phyloP scores from a whole-genome alignment of 2,329 filamentous ascomycete genomes.

The Xylariaceae sp. region DNA sequence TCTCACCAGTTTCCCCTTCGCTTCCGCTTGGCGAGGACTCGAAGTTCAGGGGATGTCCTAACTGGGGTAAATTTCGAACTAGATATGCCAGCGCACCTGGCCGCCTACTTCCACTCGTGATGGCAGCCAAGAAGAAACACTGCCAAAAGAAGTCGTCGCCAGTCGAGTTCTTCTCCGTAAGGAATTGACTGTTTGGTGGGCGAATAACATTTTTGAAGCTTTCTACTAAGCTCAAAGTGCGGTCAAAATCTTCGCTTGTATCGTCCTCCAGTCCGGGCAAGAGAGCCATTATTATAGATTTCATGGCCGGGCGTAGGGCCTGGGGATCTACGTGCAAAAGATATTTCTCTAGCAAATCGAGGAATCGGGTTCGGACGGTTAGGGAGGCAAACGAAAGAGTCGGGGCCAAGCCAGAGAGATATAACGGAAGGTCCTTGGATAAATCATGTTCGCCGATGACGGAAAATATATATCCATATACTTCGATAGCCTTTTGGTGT shows the following conservation, averaged over 20 bases:
- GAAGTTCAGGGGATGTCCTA: slow-evolving; percentile 55
- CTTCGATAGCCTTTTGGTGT: slow-evolving; percentile 95
- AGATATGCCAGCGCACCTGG: slow-evolving; percentile 90
- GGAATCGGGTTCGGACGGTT: slow-evolving; percentile 83
- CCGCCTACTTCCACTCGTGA: slow-evolving; percentile 85
- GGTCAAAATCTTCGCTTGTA: slow-evolving; percentile 95
- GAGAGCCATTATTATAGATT: slow-evolving; percentile 86
- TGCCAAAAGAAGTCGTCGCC: slow-evolving; percentile 97
- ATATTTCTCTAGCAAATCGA: slow-evolving; percentile 82
- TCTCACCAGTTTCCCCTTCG: slow-evolving; percentile 48
- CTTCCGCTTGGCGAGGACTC: slow-evolving; percentile 43
- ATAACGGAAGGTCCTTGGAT: slow-evolving; percentile 82
- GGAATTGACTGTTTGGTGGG: slow-evolving; percentile 56
- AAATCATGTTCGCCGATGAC: slow-evolving; percentile 83
- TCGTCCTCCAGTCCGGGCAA: slow-evolving; percentile 94
- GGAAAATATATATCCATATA: slow-evolving; percentile 88
- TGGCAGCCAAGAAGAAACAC: slow-evolving; percentile 91
- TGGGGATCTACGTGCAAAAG: slow-evolving; percentile 74
- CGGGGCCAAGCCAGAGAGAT: slow-evolving; percentile 86
- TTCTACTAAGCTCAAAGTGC: slow-evolving; percentile 79
- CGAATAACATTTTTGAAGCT: slow-evolving; percentile 75
- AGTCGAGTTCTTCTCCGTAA: slow-evolving; percentile 60
- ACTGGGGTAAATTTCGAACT: slow-evolving; percentile 75
- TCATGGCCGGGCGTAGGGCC: slow-evolving; percentile 84
- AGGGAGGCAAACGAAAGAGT: slow-evolving; percentile 95